phyloP scores from a whole-genome alignment of 2,329 filamentous ascomycete species.

The Trichocomaceae sp. region DNA sequence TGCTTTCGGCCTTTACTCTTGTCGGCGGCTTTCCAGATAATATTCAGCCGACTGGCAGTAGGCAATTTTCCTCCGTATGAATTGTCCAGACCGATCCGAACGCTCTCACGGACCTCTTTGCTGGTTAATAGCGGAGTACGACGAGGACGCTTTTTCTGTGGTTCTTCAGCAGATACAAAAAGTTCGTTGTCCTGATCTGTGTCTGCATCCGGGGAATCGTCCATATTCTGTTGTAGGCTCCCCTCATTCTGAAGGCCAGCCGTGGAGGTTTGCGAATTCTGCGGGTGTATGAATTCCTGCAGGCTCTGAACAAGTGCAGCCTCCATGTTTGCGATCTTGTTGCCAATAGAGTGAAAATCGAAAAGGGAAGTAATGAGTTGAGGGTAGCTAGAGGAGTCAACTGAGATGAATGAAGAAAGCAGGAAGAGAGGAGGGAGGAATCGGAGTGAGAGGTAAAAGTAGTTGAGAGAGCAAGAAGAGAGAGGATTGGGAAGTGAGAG shows the following conservation, averaged over 20 bases:
- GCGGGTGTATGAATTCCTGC: too few relatives aligned
- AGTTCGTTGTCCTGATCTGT: slow-evolving; percentile 3
- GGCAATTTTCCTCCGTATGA: not conserved
- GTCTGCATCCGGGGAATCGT: not conserved
- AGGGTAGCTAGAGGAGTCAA: too few relatives aligned
- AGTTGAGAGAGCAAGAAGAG: too few relatives aligned
- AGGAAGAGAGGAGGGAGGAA: not conserved
- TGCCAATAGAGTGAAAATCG: too few relatives aligned
- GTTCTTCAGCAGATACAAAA: not conserved
- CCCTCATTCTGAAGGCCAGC: too few relatives aligned
- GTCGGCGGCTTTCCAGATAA: not conserved
- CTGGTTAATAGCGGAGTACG: slow-evolving; percentile 1
- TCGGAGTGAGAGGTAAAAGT: too few relatives aligned
- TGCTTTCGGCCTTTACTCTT: slow-evolving; percentile 5
- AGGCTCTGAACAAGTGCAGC: too few relatives aligned
- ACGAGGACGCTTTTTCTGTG: not conserved
- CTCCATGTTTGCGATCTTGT: too few relatives aligned
- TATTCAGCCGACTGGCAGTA: not conserved
- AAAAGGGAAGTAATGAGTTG: too few relatives aligned
- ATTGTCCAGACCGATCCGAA: slow-evolving; percentile 1
- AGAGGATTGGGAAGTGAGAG: not conserved
- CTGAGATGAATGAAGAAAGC: not conserved
- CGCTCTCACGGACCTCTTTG: slow-evolving; percentile 6
- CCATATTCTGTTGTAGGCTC: too few relatives aligned
- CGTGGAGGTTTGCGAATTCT: too few relatives aligned